phyloP scores from a whole-genome alignment of 176 grass and related monocot genomes.

The bread wheat (Triticum aestivum) region IWGSC_CS_RefSeq_v2.1 NC_057796.1:487220721-487221220 shows the following conservation, averaged over 20 bases:
- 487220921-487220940: constrained; percentile 28
- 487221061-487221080: neutral
- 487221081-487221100: constrained; percentile 29
- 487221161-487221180: constrained; percentile 41
- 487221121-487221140: constrained; percentile 1
- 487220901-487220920: constrained; percentile 51
- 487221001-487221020: neutral
- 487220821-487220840: constrained; percentile 33
- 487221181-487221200: constrained; percentile 54
- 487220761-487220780: constrained; percentile 33
- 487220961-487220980: constrained; percentile 33
- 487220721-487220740: constrained; percentile 34
- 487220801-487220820: constrained; percentile 29
- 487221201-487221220: constrained; percentile 16
- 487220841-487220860: neutral
- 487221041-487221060: neutral
- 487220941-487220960: neutral
- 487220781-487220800: constrained; percentile 47
- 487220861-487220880: constrained; percentile 37
- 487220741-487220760: constrained; percentile 62
- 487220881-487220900: constrained; percentile 48
- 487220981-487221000: constrained; percentile 33
- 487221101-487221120: neutral
- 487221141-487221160: constrained; percentile 23
- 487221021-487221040: constrained; percentile 17